These are phyloP conservation scores for Nicotiana knightiana DNA, from an alignment of 257 asterid genomes.

Conservation along the genomic window DNA sequence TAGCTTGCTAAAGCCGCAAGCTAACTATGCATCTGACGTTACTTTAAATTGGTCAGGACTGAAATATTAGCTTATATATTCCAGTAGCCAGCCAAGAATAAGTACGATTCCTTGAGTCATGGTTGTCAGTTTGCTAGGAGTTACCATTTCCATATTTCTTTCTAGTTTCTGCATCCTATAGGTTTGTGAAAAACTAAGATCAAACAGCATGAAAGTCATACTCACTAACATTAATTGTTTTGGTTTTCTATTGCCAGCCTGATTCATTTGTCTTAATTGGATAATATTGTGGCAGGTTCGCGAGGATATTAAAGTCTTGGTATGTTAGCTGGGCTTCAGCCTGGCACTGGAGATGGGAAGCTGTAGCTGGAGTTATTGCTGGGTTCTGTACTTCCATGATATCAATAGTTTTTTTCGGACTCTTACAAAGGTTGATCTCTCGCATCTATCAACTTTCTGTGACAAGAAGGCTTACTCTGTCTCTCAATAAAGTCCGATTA, in stretches of 20 bases:
- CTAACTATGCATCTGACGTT: not conserved
- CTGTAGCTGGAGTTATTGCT: slow-evolving; percentile 46
- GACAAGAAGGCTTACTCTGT: slow-evolving; percentile 22
- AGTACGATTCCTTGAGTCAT: not conserved
- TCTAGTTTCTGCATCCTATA: not conserved
- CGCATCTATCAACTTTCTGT: slow-evolving; percentile 21
- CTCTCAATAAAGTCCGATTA: slow-evolving; percentile 26
- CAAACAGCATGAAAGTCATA: not conserved
- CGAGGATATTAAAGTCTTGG: slow-evolving; percentile 52
- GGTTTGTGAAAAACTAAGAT: not conserved
- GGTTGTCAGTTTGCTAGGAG: not conserved
- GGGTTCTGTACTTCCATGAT: slow-evolving; percentile 59
- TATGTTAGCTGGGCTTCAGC: slow-evolving; percentile 29
- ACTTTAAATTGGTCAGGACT: not conserved
- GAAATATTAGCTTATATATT: not conserved
- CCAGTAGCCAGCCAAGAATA: not conserved
- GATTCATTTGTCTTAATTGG: not conserved
- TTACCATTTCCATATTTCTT: not conserved
- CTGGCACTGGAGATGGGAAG: slow-evolving; percentile 67
- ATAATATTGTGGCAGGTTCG: slow-evolving; percentile 45
- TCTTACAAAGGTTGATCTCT: slow-evolving; percentile 37
- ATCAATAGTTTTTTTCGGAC: slow-evolving; percentile 34
- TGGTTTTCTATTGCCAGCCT: not conserved
- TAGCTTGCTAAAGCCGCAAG: not conserved
- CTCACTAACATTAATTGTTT: not conserved